A percentile compares a stretch with the other conserved stretches of the same genome.
phyloP scores from a whole-genome alignment of 2,329 filamentous ascomycete species.

The Colletotrichum sp. region DNA sequence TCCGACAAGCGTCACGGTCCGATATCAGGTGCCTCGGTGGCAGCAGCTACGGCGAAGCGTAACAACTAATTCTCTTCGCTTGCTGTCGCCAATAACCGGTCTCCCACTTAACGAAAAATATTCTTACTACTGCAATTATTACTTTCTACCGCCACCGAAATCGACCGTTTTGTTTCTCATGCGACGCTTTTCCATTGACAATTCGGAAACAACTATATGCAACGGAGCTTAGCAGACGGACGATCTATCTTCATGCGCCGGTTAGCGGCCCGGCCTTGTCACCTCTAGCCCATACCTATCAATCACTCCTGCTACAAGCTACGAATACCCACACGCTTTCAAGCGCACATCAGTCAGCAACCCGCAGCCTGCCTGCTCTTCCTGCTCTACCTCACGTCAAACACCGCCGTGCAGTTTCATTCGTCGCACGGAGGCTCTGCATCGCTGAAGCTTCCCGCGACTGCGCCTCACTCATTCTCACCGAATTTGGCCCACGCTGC shows the following conservation, averaged over 20 bases:
- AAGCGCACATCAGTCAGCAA: background rate
- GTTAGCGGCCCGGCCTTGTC: background rate
- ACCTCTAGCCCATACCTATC: background rate
- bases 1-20: background rate
- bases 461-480: conserved; percentile 14
- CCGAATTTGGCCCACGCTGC: background rate
- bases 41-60: background rate
- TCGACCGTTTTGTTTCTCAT: background rate
- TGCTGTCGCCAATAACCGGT: background rate
- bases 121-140: background rate
- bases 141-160: background rate
- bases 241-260: background rate
- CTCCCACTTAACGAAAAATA: background rate
- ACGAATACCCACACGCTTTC: background rate
- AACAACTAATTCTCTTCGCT: background rate
- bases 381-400: background rate
- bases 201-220: background rate
- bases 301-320: background rate
- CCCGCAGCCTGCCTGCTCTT: background rate
- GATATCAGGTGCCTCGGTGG: conserved; percentile 1
- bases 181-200: background rate
- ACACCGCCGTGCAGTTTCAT: background rate
- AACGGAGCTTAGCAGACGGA: background rate
- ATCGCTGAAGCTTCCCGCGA: conserved; percentile 15
- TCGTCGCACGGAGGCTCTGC: background rate